Evolutionary conservation across 106 monocot genomes (phyloP).

Genomic region (Agapanthus africanus): DNA sequence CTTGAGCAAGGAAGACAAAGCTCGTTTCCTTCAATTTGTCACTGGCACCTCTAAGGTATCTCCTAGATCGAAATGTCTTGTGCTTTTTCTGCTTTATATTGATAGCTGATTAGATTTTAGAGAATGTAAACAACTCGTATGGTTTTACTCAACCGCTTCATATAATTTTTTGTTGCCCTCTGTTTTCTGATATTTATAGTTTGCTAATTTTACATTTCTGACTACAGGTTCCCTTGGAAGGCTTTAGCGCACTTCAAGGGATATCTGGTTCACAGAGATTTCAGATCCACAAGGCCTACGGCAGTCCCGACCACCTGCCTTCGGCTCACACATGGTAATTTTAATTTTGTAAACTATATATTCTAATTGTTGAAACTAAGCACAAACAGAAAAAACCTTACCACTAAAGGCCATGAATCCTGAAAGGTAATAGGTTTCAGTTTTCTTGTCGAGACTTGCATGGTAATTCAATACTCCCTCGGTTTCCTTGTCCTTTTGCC

Average conservation of each 20-base stretch:
- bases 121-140: no score
- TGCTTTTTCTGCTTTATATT: neutral
- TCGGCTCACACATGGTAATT: conserved; percentile 94
- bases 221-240: conserved; percentile 89
- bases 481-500: no score
- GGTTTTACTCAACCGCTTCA: no score
- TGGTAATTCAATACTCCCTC: neutral
- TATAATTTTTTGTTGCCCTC: no score
- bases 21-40: conserved; percentile 93
- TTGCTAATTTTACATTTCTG: no score
- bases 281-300: conserved; percentile 99
- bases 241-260: conserved; percentile 95
- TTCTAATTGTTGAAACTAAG: neutral
- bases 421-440: no score
- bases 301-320: conserved; percentile 74
- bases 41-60: conserved; percentile 96
- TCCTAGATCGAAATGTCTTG: neutral
- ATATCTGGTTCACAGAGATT: conserved; percentile 93
- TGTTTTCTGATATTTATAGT: no score
- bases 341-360: neutral
- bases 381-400: no score
- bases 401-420: no score
- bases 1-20: conserved; percentile 97
- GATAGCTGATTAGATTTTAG: no score
- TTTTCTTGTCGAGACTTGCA: no score